phyloP scores from a whole-genome alignment of 306 rosid genomes.

The Clitoria ternatea region DNA sequence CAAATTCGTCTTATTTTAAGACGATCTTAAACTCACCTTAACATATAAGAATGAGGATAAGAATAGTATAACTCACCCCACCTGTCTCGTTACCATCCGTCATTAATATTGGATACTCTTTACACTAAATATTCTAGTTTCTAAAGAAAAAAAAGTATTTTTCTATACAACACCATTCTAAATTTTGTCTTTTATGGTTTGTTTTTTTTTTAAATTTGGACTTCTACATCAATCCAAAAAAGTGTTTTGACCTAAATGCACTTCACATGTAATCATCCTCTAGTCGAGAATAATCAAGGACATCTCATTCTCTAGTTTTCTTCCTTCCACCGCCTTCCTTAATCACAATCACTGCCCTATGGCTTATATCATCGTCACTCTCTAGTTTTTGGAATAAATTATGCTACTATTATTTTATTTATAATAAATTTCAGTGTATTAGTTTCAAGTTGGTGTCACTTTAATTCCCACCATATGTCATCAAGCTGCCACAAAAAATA shows the following conservation, averaged over 20 bases:
- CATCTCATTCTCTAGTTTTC: neutral
- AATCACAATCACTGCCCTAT: constrained; percentile 1
- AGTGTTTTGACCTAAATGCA: neutral
- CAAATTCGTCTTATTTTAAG: too few species aligned
- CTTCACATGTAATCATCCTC: neutral
- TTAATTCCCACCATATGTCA: neutral
- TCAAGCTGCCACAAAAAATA: neutral
- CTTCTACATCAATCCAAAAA: neutral
- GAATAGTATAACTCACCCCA: too few species aligned
- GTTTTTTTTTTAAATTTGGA: neutral
- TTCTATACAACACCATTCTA: neutral
- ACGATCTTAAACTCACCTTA: too few species aligned
- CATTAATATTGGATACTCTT: too few species aligned
- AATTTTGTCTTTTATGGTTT: neutral
- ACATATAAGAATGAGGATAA: too few species aligned
- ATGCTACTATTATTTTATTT: neutral
- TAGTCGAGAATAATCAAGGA: neutral
- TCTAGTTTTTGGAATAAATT: neutral
- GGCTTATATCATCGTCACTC: neutral
- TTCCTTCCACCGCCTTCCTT: neutral
- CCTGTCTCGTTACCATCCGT: too few species aligned
- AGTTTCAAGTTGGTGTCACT: constrained; percentile 6
- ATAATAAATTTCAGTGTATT: neutral
- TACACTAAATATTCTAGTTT: too few species aligned
- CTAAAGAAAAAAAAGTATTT: neutral